Evolutionary conservation across 306 rosid species (phyloP).

Genomic region (Fagus sylvatica): DNA sequence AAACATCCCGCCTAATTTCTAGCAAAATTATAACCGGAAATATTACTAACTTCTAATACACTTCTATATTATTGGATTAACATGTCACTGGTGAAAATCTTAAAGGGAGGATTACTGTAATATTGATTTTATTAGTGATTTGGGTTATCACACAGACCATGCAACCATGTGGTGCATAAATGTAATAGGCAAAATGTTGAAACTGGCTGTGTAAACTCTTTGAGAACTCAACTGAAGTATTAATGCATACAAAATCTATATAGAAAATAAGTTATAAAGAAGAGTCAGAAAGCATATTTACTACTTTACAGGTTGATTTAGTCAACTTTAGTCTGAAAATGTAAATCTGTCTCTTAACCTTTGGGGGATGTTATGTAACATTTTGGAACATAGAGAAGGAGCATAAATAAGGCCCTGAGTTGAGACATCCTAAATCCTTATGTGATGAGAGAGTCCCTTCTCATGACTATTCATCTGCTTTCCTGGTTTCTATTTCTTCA

Average conservation of each 20-base stretch:
- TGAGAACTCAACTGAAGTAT: background rate
- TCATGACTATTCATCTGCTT: background rate
- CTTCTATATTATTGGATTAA: too few relatives aligned
- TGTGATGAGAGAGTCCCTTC: background rate
- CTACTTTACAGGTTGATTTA: background rate
- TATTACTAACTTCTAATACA: background rate
- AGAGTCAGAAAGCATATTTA: background rate
- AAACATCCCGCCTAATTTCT: background rate
- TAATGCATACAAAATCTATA: background rate
- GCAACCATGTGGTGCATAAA: background rate
- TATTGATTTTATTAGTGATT: background rate
- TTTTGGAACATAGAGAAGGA: background rate
- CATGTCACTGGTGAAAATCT: background rate
- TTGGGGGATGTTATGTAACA: background rate
- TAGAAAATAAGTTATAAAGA: background rate
- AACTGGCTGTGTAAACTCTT: background rate
- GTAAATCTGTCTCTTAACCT: background rate
- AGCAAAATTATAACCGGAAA: background rate
- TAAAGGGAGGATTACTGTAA: background rate
- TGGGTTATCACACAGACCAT: background rate
- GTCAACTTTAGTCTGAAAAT: background rate
- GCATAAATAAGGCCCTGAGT: background rate
- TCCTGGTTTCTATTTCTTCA: conserved; percentile 10
- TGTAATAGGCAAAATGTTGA: background rate
- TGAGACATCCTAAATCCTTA: background rate